phyloP scores from a whole-genome alignment of 2,329 filamentous ascomycete species.

The Ophiostoma ulmi region DNA sequence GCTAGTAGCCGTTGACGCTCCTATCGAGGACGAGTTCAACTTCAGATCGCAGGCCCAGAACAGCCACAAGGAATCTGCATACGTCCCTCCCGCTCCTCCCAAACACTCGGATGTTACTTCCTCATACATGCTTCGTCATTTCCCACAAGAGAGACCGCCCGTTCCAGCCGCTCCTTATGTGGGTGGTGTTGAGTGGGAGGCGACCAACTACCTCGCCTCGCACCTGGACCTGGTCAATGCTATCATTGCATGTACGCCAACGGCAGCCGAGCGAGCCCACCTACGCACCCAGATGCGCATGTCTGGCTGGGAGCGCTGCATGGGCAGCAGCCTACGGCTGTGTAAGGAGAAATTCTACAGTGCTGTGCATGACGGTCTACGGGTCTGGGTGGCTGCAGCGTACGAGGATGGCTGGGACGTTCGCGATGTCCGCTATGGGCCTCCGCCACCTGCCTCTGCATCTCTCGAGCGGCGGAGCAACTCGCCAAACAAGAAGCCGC shows the following conservation, averaged over 20 bases:
- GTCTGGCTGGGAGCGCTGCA: conserved; percentile 85
- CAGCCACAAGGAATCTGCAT: conserved; percentile 19
- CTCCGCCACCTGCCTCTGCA: conserved; percentile 36
- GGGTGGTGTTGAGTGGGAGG: conserved; percentile 97
- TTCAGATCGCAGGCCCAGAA: background rate
- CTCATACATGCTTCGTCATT: conserved; percentile 65
- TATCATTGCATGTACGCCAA: conserved; percentile 74
- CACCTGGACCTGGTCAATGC: conserved; percentile 92
- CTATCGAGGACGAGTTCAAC: conserved; percentile 10
- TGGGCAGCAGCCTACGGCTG: conserved; percentile 76
- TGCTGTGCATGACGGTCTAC: conserved; percentile 79
- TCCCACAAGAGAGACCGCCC: conserved; percentile 79
- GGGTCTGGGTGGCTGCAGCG: conserved; percentile 85
- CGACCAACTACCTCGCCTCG: conserved; percentile 89
- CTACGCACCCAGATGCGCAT: conserved; percentile 73
- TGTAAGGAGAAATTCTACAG: conserved; percentile 99
- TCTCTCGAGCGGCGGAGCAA: conserved; percentile 21
- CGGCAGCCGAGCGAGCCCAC: conserved; percentile 62
- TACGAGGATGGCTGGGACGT: conserved; percentile 85
- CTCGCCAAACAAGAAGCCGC: conserved; percentile 31
- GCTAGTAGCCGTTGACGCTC: background rate
- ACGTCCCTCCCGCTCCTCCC: conserved; percentile 33
- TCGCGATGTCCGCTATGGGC: conserved; percentile 71
- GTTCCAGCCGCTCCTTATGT: conserved; percentile 94
- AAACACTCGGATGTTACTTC: conserved; percentile 36